phyloP scores from a whole-genome alignment of 1,139 yeast species.

The Blastobotrys serpentis region DNA sequence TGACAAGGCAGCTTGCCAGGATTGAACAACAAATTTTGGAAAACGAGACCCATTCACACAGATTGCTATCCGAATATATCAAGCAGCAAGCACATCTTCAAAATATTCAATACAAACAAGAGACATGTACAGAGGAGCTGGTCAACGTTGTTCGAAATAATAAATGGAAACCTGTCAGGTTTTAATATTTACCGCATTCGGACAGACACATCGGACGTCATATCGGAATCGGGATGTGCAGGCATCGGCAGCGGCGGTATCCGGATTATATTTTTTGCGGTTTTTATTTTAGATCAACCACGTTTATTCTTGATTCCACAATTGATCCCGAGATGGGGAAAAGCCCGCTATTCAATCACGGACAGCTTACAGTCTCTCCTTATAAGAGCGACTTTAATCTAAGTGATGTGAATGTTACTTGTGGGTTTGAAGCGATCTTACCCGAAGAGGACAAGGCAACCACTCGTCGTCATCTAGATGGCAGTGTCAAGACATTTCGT shows the following conservation, averaged over 20 bases:
- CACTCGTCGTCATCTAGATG: constrained; percentile 8
- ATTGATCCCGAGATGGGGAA: constrained; percentile 4
- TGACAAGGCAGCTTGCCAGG: not conserved
- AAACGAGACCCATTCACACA: not conserved
- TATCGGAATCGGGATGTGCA: not conserved
- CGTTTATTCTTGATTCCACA: not conserved
- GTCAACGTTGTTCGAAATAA: not conserved
- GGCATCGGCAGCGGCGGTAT: not conserved
- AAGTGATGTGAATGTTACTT: constrained; percentile 17
- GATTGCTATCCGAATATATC: not conserved
- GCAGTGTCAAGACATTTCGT: constrained; percentile 9
- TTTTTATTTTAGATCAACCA: not conserved
- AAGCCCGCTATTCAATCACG: constrained; percentile 6
- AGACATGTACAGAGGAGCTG: not conserved
- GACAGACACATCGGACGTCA: not conserved
- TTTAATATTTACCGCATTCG: not conserved
- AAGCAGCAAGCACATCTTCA: constrained; percentile 1
- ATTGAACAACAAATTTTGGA: not conserved
- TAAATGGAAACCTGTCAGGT: not conserved
- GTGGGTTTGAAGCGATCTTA: constrained; percentile 26
- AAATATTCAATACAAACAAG: not conserved
- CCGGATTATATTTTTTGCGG: not conserved
- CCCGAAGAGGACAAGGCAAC: constrained; percentile 9
- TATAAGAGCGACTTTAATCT: not conserved
- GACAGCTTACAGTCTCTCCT: constrained; percentile 6